phyloP scores from a whole-genome alignment of 305 asterid genomes.

The Fraxinus nigra region DNA sequence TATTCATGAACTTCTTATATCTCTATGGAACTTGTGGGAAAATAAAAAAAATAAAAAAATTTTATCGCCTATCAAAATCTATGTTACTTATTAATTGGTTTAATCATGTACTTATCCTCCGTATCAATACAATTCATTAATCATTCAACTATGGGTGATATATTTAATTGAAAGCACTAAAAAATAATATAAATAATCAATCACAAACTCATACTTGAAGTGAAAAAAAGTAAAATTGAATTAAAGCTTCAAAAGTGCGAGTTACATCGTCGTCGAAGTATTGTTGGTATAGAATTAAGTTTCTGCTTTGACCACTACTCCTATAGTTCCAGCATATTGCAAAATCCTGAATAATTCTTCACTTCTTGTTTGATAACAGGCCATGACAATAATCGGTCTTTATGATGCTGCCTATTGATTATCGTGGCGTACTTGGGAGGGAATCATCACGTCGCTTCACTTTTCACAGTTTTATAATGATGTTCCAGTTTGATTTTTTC shows the following conservation, averaged over 20 bases:
- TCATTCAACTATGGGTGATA: neutral
- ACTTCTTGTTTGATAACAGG: constrained; percentile 39
- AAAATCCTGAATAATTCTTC: constrained; percentile 16
- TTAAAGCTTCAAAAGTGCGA: too few relatives aligned
- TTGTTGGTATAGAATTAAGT: too few relatives aligned
- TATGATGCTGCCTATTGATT: constrained; percentile 83
- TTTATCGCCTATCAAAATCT: too few relatives aligned
- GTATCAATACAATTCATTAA: neutral
- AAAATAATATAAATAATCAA: too few relatives aligned
- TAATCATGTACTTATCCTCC: neutral
- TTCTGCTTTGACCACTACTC: neutral
- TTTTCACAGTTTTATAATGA: constrained; percentile 59
- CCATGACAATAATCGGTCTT: constrained; percentile 91
- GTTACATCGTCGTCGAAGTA: too few relatives aligned
- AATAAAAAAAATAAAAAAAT: too few relatives aligned
- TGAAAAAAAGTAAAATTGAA: too few relatives aligned
- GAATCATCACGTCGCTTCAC: constrained; percentile 50
- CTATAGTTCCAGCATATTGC: constrained; percentile 13
- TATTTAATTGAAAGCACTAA: neutral
- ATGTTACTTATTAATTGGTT: neutral
- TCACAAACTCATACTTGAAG: too few relatives aligned
- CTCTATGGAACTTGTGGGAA: too few relatives aligned
- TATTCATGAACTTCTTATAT: too few relatives aligned
- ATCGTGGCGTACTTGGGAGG: constrained; percentile 83
- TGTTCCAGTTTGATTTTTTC: constrained; percentile 68